Base-by-base conservation (phyloP, 495 filamentous ascomycete genomes). In the Alectoria sarmentosa region DNA sequence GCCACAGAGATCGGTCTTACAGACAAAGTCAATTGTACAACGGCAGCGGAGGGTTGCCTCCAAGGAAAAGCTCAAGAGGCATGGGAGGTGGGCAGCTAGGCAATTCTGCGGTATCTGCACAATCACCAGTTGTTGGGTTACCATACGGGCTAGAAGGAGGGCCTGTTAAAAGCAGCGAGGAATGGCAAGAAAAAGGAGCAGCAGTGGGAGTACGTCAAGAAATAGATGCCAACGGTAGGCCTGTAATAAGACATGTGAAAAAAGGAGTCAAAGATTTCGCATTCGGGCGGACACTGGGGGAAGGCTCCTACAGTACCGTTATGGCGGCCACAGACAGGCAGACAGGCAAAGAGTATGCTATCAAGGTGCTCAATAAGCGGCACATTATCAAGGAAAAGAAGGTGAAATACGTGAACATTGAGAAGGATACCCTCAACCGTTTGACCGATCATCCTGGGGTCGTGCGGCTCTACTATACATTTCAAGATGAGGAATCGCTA, bases 331-430 rank as follows among this genome's bases (percentile, higher is more conserved):
- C 95, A 8, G 95, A 99, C 71, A 85, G 95, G 58, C 92, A 96
- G 74, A 98, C 91, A 0, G 77, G 95, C 55, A 94, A 95, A 66
- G 95, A 99, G 74, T 98, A 96, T 72, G 95, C 95, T 36, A 93
- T 99, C 76, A 99, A 99, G 73, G 93, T 99, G 34, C 81, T 99
- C 48, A 94, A 98, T 76, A 99, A 99, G 78, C 87, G 91, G 67
- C 95, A 99, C 76, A 99, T 99, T 70, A 98, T 99, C 80, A 98
- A 97, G 78, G 95, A 99, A 77, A 96, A 93, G 75, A 99, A 99
- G 80, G 95, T 99, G 68, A 99, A 99, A 79, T 99, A 99, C 73
- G 95, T 99, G 73, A 97, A 97, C 75, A 98, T 99, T 68, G 95
- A 99, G 77, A 97, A 96, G 78, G 92, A 99, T 75, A 96, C 95